phyloP scores from a whole-genome alignment of 495 filamentous ascomycete genomes.

The Platismatia glauca region DNA sequence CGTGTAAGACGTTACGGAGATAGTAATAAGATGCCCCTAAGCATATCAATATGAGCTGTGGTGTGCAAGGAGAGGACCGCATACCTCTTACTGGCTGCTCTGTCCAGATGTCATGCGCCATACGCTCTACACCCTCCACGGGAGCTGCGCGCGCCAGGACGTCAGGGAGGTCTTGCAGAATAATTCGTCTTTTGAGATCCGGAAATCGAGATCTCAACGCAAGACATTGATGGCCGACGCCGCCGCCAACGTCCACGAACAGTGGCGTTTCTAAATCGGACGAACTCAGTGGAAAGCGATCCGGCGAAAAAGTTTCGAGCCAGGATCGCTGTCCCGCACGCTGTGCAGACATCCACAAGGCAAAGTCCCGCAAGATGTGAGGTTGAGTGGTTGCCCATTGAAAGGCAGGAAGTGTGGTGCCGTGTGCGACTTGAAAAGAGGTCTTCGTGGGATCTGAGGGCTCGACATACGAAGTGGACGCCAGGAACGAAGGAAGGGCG shows the following conservation, averaged over 20 bases:
- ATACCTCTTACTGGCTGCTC: slow-evolving; percentile 40
- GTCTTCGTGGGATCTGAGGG: no score
- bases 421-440: no score
- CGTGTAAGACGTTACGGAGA: slow-evolving; percentile 39
- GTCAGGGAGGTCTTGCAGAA: slow-evolving; percentile 46
- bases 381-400: no score
- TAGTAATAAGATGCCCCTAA: slow-evolving; percentile 41
- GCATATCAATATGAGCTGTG: neutral
- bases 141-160: slow-evolving; percentile 31
- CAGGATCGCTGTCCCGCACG: no score
- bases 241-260: slow-evolving; percentile 49
- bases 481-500: no score
- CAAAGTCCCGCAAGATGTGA: no score
- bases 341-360: no score
- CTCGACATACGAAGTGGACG: no score
- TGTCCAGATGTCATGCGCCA: slow-evolving; percentile 45
- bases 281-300: no score
- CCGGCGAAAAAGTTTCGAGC: no score
- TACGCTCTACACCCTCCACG: slow-evolving; percentile 35
- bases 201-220: slow-evolving; percentile 38
- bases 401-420: no score
- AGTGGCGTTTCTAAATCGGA: slow-evolving; percentile 29
- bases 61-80: neutral
- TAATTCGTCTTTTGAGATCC: slow-evolving; percentile 33
- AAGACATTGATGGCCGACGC: slow-evolving; percentile 43